phyloP scores from a whole-genome alignment of 805 yeast genomes.

The Priceomyces medius region DNA sequence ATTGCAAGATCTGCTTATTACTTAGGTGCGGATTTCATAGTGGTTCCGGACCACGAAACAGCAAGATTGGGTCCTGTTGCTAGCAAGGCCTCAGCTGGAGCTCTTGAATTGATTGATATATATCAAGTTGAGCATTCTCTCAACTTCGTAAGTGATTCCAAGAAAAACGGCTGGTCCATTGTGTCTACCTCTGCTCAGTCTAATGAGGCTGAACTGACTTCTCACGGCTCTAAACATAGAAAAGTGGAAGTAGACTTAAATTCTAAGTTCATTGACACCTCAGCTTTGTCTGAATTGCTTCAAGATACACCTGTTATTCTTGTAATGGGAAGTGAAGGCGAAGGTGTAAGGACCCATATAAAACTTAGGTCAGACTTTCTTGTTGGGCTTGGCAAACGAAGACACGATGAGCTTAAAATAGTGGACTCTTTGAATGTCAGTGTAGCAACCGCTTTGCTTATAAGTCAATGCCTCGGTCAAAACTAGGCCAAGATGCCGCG shows the following conservation, averaged over 20 bases:
- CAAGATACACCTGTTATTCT: conserved; percentile 59
- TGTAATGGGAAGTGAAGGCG: conserved; percentile 84
- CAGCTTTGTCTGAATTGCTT: conserved; percentile 45
- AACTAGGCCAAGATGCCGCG: too few species aligned
- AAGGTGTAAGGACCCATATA: conserved; percentile 71
- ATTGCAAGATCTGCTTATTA: conserved; percentile 75
- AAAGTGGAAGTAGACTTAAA: conserved; percentile 26
- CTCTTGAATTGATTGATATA: conserved; percentile 69
- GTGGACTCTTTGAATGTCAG: conserved; percentile 87
- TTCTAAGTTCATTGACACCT: conserved; percentile 35
- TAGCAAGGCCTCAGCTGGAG: conserved; percentile 80
- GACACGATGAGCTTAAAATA: conserved; percentile 22
- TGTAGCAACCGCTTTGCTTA: conserved; percentile 77
- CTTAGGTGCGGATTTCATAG: conserved; percentile 78
- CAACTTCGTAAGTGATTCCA: conserved; percentile 56
- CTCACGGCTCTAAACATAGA: conserved; percentile 25
- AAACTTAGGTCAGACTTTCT: conserved; percentile 55
- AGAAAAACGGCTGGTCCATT: conserved; percentile 66
- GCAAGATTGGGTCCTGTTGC: conserved; percentile 78
- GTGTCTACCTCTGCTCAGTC: conserved; percentile 55
- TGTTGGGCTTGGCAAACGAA: conserved; percentile 39
- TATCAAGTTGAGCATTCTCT: conserved; percentile 59
- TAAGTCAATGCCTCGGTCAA: conserved; percentile 19
- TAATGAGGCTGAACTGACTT: conserved; percentile 17
- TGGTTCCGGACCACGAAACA: conserved; percentile 65